Percentiles rank a stretch among this genome's conserved stretches.
Evolutionary conservation across 2,329 filamentous ascomycete species (phyloP).

Genomic region (Trichoderma sp.): DNA sequence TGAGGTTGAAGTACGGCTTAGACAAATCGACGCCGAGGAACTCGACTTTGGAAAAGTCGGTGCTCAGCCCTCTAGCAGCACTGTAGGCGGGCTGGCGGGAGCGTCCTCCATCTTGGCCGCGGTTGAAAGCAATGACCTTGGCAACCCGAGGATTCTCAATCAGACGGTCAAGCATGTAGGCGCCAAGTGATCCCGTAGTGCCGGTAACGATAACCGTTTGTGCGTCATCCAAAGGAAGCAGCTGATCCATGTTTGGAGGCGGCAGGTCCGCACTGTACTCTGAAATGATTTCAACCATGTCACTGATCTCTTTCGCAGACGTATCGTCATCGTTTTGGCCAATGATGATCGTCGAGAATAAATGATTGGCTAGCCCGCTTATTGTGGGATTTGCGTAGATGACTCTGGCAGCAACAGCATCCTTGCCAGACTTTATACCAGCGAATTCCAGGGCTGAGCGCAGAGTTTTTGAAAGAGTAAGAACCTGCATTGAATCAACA

Average conservation of each 20-base stretch:
- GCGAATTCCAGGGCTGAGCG: constrained; percentile 23
- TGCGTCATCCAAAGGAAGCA: constrained; percentile 28
- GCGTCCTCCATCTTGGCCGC: constrained; percentile 35
- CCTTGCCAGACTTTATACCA: constrained; percentile 20
- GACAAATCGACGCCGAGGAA: constrained; percentile 50
- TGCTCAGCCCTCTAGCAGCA: constrained; percentile 38
- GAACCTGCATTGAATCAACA: constrained; percentile 41
- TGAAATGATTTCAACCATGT: constrained; percentile 23
- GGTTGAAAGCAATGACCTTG: constrained; percentile 29
- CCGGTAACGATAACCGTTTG: constrained; percentile 77
- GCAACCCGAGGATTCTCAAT: constrained; percentile 26
- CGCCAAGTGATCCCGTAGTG: constrained; percentile 82
- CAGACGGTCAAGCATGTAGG: constrained; percentile 58
- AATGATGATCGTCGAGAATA: constrained; percentile 14
- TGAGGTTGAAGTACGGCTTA: constrained; percentile 6
- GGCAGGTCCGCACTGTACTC: constrained; percentile 33
- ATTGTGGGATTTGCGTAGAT: constrained; percentile 34
- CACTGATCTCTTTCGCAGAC: not conserved
- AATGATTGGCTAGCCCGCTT: constrained; percentile 24
- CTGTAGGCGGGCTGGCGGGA: constrained; percentile 38
- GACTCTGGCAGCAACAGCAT: constrained; percentile 24
- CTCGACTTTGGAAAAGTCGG: constrained; percentile 40
- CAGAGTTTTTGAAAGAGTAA: constrained; percentile 25
- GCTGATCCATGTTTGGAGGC: constrained; percentile 21
- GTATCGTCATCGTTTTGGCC: constrained; percentile 13